Percentiles rank a stretch among this genome's conserved stretches.
Evolutionary conservation across 768 basidiomycete species (phyloP).

Genomic region (Amanita fuliginea): DNA sequence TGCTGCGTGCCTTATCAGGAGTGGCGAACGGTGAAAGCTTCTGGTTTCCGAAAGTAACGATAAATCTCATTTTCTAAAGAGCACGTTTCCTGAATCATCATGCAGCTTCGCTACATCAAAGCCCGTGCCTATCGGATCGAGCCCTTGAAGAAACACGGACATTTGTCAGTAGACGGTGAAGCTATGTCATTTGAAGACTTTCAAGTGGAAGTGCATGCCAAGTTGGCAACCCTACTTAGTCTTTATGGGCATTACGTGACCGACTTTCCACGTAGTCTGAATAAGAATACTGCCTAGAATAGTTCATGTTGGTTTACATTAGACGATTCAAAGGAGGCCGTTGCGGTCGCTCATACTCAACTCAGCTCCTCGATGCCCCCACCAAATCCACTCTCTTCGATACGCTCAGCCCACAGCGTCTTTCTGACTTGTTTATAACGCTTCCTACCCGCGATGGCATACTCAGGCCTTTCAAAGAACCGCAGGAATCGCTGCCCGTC

Average conservation of each 20-base stretch:
- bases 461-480: conserved; percentile 28
- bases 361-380: conserved; percentile 15
- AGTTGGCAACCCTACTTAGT: conserved; percentile 56
- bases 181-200: conserved; percentile 61
- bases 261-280: conserved; percentile 28
- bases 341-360: not conserved
- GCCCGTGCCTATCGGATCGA: conserved; percentile 64
- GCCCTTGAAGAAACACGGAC: conserved; percentile 41
- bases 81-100: not conserved
- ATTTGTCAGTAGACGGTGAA: conserved; percentile 73
- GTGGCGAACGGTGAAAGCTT: conserved; percentile 50
- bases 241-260: conserved; percentile 49
- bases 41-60: conserved; percentile 48
- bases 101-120: conserved; percentile 62
- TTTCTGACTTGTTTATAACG: conserved; percentile 56
- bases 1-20: conserved; percentile 34
- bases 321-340: too few species aligned
- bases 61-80: not conserved
- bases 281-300: not conserved
- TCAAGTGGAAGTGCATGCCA: conserved; percentile 66
- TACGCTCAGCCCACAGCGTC: conserved; percentile 40
- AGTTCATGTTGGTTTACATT: too few species aligned
- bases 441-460: conserved; percentile 65
- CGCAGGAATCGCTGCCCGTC: conserved; percentile 29
- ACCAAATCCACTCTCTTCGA: conserved; percentile 38